A percentile compares a stretch with the other conserved stretches of the same genome.
Evolutionary conservation across 2,329 filamentous ascomycete species (phyloP).

Genomic region (Pyrenochaeta sp.): DNA sequence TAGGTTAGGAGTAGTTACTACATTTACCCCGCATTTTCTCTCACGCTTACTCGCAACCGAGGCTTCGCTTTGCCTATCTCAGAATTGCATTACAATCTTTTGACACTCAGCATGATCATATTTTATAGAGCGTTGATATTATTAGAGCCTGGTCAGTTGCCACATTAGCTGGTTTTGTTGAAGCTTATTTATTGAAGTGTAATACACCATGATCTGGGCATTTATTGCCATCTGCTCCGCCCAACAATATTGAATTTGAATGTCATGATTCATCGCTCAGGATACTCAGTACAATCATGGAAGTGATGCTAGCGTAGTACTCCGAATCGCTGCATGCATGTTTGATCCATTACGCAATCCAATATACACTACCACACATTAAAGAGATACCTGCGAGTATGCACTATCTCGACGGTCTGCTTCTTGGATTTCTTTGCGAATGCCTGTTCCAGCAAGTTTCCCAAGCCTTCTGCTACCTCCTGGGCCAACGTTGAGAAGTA

Average conservation of each 20-base stretch:
- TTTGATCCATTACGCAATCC: too few species aligned
- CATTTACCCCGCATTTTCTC: slow-evolving; percentile 6
- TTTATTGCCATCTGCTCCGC: too few species aligned
- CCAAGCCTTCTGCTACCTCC: not conserved
- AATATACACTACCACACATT: too few species aligned
- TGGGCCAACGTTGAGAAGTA: not conserved
- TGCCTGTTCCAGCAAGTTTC: not conserved
- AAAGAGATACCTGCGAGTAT: not conserved
- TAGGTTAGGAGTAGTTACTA: not conserved
- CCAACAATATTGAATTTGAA: too few species aligned
- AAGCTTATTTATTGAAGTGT: too few species aligned
- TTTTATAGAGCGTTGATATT: not conserved
- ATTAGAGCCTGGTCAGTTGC: too few species aligned
- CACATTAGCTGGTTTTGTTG: too few species aligned
- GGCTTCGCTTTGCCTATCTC: not conserved
- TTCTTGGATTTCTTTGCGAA: not conserved
- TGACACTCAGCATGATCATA: not conserved
- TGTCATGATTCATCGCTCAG: too few species aligned
- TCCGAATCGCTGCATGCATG: too few species aligned
- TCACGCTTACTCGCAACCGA: slow-evolving; percentile 9
- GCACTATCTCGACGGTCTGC: not conserved
- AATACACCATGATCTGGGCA: too few species aligned
- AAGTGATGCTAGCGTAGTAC: too few species aligned
- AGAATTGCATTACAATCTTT: not conserved
- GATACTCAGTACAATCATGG: too few species aligned